Base-by-base conservation (phyloP, 2,329 filamentous ascomycete species). In the Onygenales sp. region DNA sequence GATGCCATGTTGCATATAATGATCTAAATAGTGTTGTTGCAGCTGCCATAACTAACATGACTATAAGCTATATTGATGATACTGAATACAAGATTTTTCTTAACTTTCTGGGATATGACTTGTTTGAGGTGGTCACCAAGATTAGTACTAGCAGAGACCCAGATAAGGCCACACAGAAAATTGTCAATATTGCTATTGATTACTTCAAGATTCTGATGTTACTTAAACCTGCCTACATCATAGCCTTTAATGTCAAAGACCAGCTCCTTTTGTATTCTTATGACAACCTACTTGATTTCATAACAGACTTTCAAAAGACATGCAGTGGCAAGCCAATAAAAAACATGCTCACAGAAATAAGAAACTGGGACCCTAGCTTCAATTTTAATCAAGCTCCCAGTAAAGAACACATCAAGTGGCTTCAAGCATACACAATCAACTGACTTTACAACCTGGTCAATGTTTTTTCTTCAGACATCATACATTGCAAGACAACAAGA, bases 361-460 rank as follows among this genome's bases (percentile, higher is more conserved):
- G 55, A 0, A 57, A 69, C 35, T 79, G 73, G 76, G 60, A 75
- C 50, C 73, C 74, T 7, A 57, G 60, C 1, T 62, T 75, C 9
- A 57, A 77, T 52, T 61, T 78, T 7, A 56, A 63, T 50, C 43
- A 46, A 2, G 71, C 71, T 0, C 74, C 61, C 13, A 61, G 69
- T 8, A 61, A 71, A 5, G 59, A 78, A 49, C 62, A 72, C 17
- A 41, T 75, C 3, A 61, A 66, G 7, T 80, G 76, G 76, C 73
- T 76, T 5, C 71, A 74, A 2, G 58, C 62, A 0, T 79, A 76
- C 51, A 76, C 72, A 2, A 76, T 79, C 55, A 77, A 74, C 54
- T 78, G 74, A 75, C 68, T 80, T 0, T 79, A 78, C 54, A 74
- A 78, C 51, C 58, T 79, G 5, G 72, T 78, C 57, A 78, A 77